Conservation (phyloP, 2,329 filamentous ascomycete species). For the Aspergillus spinulosporus region DNA sequence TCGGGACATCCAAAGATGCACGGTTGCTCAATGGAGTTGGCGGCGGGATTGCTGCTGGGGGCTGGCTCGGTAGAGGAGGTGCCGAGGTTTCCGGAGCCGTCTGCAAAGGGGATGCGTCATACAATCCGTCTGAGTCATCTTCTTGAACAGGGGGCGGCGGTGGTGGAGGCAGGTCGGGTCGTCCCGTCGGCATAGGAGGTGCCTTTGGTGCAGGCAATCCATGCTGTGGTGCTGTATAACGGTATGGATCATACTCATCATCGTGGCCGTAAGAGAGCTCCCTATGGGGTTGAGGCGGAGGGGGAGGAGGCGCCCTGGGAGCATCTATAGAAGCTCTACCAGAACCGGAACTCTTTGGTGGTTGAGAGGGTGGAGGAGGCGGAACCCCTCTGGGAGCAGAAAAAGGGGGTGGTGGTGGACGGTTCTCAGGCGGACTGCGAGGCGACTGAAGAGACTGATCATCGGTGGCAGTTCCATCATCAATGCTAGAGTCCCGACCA, state of each 20-base stretch:
- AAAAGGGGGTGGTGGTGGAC: slow-evolving; percentile 55
- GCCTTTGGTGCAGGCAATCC: slow-evolving; percentile 30
- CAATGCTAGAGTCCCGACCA: slow-evolving; percentile 71
- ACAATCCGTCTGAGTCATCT: slow-evolving; percentile 49
- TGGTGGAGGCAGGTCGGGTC: slow-evolving; percentile 24
- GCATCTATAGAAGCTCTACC: slow-evolving; percentile 34
- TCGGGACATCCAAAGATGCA: slow-evolving; percentile 65
- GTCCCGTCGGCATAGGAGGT: slow-evolving; percentile 26
- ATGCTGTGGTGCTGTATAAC: slow-evolving; percentile 48
- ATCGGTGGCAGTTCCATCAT: slow-evolving; percentile 62
- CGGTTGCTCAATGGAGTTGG: slow-evolving; percentile 50
- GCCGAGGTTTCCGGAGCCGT: slow-evolving; percentile 42
- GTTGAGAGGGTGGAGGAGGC: slow-evolving; percentile 65
- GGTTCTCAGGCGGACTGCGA: slow-evolving; percentile 40
- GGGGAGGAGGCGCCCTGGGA: slow-evolving; percentile 40
- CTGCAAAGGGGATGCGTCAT: slow-evolving; percentile 44
- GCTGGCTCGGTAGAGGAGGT: slow-evolving; percentile 39
- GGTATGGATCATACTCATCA: slow-evolving; percentile 53
- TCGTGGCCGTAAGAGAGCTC: slow-evolving; percentile 53
- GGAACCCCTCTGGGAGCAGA: slow-evolving; percentile 61
- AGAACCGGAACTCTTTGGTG: slow-evolving; percentile 47
- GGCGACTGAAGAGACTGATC: slow-evolving; percentile 54
- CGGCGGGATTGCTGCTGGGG: slow-evolving; percentile 43
- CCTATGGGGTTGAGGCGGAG: slow-evolving; percentile 52
- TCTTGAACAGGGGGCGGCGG: slow-evolving; percentile 33